A percentile compares a stretch with the other conserved stretches of the same genome.
These are phyloP conservation scores for Chalciporus sphaerocephalus DNA, from an alignment of 768 basidiomycete species.

Conservation along the genomic window DNA sequence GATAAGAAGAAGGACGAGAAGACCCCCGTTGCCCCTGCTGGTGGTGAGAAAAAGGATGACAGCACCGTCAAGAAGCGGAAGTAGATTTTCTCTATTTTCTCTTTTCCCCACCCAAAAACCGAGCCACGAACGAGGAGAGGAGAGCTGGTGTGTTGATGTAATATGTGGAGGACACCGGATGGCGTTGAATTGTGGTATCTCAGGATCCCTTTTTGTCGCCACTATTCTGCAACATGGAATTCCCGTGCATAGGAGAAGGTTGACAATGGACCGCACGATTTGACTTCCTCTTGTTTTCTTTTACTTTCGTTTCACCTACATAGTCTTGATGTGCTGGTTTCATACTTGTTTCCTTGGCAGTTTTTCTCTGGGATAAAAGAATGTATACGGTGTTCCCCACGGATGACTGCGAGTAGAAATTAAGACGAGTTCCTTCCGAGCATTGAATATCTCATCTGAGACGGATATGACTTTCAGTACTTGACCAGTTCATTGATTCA, in stretches of 20 bases:
- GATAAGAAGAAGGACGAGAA: conserved; percentile 66
- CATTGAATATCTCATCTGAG: neutral
- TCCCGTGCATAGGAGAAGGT: conserved; percentile 9
- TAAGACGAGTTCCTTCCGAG: neutral
- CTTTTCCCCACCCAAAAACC: conserved; percentile 5
- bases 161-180: conserved; percentile 10
- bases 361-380: conserved; percentile 10
- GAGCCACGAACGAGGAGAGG: conserved; percentile 1
- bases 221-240: conserved; percentile 9
- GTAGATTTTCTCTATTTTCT: conserved; percentile 28
- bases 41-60: conserved; percentile 71
- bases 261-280: conserved; percentile 5
- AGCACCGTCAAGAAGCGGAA: conserved; percentile 70
- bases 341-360: conserved; percentile 19
- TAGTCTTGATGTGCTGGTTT: conserved; percentile 4
- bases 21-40: conserved; percentile 67
- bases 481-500: too few species aligned
- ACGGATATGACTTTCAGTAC: neutral
- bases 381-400: conserved; percentile 27
- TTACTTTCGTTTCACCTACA: conserved; percentile 5
- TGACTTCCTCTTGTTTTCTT: neutral
- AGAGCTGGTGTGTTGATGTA: conserved; percentile 5
- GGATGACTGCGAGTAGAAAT: neutral
- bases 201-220: neutral
- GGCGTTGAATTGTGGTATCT: neutral